Evolutionary conservation across 129 eudicot genomes (phyloP).

Genomic region (Heracleum sosnowskyi): DNA sequence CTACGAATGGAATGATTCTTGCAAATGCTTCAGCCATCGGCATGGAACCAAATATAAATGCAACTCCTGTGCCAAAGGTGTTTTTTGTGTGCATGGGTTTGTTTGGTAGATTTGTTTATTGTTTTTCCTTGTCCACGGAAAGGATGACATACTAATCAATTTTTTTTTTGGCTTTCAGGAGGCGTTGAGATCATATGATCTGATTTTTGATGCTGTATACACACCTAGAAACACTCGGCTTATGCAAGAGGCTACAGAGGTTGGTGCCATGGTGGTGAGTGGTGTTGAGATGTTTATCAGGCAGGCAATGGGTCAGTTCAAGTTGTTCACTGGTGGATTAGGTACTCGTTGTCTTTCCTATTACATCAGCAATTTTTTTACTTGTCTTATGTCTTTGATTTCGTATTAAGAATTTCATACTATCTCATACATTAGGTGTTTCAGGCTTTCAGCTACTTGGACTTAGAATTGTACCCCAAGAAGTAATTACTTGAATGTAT

Average conservation of each 20-base stretch:
- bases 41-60: slow-evolving; percentile 64
- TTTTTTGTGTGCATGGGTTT: background rate
- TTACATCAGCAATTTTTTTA: background rate
- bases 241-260: slow-evolving; percentile 64
- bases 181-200: slow-evolving; percentile 52
- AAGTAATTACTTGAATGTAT: background rate
- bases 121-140: background rate
- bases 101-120: background rate
- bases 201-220: slow-evolving; percentile 84
- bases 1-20: slow-evolving; percentile 78
- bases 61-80: slow-evolving; percentile 81
- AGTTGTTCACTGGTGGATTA: slow-evolving; percentile 69
- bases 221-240: slow-evolving; percentile 80
- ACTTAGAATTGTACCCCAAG: background rate
- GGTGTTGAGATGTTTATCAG: slow-evolving; percentile 87
- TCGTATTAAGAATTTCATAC: background rate
- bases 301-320: slow-evolving; percentile 78
- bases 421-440: background rate
- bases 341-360: slow-evolving; percentile 32
- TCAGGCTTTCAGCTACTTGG: background rate
- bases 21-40: slow-evolving; percentile 82
- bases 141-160: slow-evolving; percentile 5
- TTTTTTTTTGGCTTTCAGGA: slow-evolving; percentile 28
- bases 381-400: background rate
- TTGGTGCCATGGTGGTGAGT: slow-evolving; percentile 67